These are phyloP conservation scores for Umbelopsis vinacea DNA, from an alignment of 192 early-diverging fungal genomes.

Conservation along the genomic window DNA sequence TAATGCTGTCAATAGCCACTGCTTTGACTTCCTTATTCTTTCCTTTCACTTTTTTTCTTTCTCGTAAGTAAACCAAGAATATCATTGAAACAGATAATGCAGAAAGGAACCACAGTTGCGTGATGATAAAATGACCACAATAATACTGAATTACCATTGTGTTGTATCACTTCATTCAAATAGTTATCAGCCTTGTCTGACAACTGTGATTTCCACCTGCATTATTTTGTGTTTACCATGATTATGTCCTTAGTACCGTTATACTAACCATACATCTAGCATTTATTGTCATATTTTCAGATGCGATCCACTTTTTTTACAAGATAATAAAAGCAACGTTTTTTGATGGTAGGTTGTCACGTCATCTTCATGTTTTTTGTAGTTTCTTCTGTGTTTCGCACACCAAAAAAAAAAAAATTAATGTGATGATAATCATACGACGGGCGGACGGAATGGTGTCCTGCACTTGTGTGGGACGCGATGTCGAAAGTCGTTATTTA, in stretches of 20 bases:
- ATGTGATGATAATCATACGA: conserved; percentile 17
- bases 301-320: too few species aligned
- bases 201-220: background rate
- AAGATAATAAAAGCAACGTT: too few species aligned
- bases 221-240: background rate
- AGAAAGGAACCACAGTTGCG: background rate
- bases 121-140: conserved; percentile 24
- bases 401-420: background rate
- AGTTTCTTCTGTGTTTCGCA: background rate
- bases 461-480: background rate
- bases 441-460: conserved; percentile 22
- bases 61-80: background rate
- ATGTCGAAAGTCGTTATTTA: conserved; percentile 24
- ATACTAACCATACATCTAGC: too few species aligned
- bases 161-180: conserved; percentile 21
- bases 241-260: too few species aligned
- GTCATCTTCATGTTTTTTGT: background rate
- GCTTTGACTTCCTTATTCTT: too few species aligned
- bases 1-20: too few species aligned
- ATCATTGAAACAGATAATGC: background rate
- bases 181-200: conserved; percentile 24
- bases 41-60: background rate
- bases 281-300: too few species aligned
- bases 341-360: too few species aligned
- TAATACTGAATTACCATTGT: conserved; percentile 22